Base-by-base conservation (phyloP, 345 rosid species). In the Murraya koenigii region DNA sequence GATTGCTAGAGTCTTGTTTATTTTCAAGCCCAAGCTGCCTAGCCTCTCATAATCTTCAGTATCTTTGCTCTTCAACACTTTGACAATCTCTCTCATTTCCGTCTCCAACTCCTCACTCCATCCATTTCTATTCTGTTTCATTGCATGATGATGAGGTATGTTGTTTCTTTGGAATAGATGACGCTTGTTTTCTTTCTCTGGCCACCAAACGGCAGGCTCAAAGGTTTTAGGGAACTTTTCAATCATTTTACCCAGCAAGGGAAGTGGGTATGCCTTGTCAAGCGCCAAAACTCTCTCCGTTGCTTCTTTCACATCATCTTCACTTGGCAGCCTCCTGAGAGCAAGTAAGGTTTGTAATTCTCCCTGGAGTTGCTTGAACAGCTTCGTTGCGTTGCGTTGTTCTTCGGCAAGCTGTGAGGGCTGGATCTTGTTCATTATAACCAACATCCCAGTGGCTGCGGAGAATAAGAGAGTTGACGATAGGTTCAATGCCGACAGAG, bases 401-500 rank as follows among this genome's bases (percentile, higher is more conserved):
- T 89, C 92, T 82, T 89, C 92, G 0, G 86, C 83, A 1, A 89
- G 89, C 71, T 89, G 92, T 0, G 92, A 87, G 0, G 92, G 92
- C 61, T 89, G 90, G 73, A 89, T 84, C 86, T 86, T 89, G 86
- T 85, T 87, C 88, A 87, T 81, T 74, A 89, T 54, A 30, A 85
- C 72, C 76, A 74, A 25, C 54, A 87, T 72, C 56, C 89, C 85
- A 0, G 89, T 83, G 0, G 89, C 83, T 9, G 89, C 88, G 2
- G 85, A 66, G 58, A 87, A 76, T 77, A 89, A 54, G 5, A 89
- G 79, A 25, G 86, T 72, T 2, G 90, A 82, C 14, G 91, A 86
- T 6, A 89, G 22, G 77, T 87, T 87, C 78, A 88, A 75, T 0
- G 88, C 85, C 38, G 80, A 59, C 47, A 86, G 60, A 3, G 89